Conservation (phyloP, 2,329 filamentous ascomycete genomes). For the Fusarium circinatum region DNA sequence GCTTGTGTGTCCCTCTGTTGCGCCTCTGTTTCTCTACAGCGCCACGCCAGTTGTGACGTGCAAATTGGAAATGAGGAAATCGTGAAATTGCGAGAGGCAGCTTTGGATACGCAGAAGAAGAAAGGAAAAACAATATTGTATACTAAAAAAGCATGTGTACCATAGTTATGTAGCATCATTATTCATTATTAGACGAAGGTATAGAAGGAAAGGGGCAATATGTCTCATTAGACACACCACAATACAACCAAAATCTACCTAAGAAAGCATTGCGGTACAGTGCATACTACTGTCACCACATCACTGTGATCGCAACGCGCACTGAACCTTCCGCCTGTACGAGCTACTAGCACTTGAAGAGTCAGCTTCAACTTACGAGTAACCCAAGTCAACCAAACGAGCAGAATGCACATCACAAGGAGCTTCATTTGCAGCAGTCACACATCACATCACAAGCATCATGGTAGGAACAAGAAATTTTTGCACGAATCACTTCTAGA, state of each 20-base stretch:
- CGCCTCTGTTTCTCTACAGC: not conserved
- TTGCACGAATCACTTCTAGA: constrained; percentile 56
- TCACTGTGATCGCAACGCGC: too few relatives aligned
- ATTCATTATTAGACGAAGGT: not conserved
- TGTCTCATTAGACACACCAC: not conserved
- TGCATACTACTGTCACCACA: not conserved
- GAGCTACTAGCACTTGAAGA: accelerated
- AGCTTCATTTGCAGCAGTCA: not conserved
- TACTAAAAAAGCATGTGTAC: constrained; percentile 12
- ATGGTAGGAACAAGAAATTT: constrained; percentile 12
- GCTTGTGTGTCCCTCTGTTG: not conserved
- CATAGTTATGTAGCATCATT: constrained; percentile 23
- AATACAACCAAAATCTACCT: not conserved
- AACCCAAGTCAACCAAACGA: too few relatives aligned
- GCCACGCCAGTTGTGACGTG: not conserved
- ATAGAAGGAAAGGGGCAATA: not conserved
- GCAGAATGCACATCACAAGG: not conserved
- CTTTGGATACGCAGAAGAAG: not conserved
- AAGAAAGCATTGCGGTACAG: too few relatives aligned
- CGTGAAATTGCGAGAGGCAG: not conserved
- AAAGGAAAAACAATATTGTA: constrained; percentile 11
- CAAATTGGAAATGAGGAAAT: not conserved
- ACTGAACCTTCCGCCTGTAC: too few relatives aligned
- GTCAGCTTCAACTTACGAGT: accelerated
- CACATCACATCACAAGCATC: not conserved